Percentiles rank a stretch among this genome's conserved stretches.
phyloP scores from a whole-genome alignment of 257 asterid genomes.

The Solanum okadae region DNA sequence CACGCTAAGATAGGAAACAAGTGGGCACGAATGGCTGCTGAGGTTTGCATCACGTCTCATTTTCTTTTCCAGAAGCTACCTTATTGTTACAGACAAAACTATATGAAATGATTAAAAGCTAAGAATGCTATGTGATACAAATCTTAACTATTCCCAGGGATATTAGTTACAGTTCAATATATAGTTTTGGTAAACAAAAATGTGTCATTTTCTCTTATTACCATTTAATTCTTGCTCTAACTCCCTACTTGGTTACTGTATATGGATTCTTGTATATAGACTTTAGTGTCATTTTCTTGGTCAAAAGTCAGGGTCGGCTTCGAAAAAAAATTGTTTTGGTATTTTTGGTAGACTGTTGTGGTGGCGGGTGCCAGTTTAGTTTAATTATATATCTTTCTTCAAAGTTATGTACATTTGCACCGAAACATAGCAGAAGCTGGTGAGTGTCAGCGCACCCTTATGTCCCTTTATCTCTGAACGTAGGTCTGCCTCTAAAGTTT shows the following conservation, averaged over 20 bases:
- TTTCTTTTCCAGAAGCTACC: not conserved
- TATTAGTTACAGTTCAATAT: not conserved
- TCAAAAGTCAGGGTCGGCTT: not conserved
- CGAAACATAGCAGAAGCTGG: not conserved
- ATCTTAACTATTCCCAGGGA: not conserved
- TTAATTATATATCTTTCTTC: not conserved
- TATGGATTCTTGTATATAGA: not conserved
- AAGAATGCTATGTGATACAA: not conserved
- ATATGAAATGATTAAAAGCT: not conserved
- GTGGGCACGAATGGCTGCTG: slow-evolving; percentile 90
- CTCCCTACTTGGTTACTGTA: not conserved
- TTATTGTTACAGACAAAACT: not conserved
- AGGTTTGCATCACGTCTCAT: slow-evolving; percentile 32
- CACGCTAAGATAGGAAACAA: slow-evolving; percentile 79
- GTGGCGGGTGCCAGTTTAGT: not conserved
- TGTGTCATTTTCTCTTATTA: not conserved
- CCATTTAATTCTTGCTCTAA: not conserved
- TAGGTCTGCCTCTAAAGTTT: not conserved
- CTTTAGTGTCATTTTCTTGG: not conserved
- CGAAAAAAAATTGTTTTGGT: not conserved
- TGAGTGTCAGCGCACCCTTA: not conserved
- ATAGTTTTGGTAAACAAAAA: not conserved
- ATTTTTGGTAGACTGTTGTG: not conserved
- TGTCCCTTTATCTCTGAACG: not conserved
- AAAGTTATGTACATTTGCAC: not conserved